Percentiles rank a stretch among this genome's conserved stretches.
Evolutionary conservation across 176 grass and related monocot genomes (phyloP).

Genomic region (Pontederia crassipes): DNA sequence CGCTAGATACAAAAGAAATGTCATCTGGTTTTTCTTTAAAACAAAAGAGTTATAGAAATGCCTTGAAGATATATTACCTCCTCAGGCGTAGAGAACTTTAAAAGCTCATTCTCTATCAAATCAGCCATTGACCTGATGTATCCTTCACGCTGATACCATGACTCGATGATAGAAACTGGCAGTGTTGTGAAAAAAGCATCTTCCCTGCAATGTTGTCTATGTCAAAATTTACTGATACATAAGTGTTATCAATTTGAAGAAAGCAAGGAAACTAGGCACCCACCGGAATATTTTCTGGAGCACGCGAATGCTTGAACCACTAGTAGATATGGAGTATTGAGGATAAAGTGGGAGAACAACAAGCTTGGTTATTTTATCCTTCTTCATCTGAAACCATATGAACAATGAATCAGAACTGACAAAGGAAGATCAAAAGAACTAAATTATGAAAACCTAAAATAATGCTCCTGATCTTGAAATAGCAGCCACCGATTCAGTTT

Average conservation of each 20-base stretch:
- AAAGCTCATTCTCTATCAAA: conserved; percentile 66
- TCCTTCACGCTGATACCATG: conserved; percentile 89
- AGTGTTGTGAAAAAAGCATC: conserved; percentile 73
- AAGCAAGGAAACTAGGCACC: conserved; percentile 7
- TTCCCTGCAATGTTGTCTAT: conserved; percentile 42
- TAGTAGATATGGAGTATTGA: conserved; percentile 98
- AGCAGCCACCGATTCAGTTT: too few species aligned
- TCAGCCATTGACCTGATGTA: conserved; percentile 95
- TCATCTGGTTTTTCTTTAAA: too few species aligned
- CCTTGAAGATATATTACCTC: conserved; percentile 37
- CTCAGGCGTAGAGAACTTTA: conserved; percentile 49
- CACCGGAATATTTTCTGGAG: conserved; percentile 71
- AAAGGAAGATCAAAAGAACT: not conserved
- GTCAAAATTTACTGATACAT: not conserved
- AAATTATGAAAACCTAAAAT: not conserved
- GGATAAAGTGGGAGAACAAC: conserved; percentile 94
- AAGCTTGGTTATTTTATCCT: conserved; percentile 84
- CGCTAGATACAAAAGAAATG: too few species aligned
- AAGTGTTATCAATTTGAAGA: not conserved
- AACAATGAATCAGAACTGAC: not conserved
- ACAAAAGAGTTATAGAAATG: too few species aligned
- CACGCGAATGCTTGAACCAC: conserved; percentile 84
- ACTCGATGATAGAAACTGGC: conserved; percentile 85
- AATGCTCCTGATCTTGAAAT: too few species aligned
- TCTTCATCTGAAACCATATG: conserved; percentile 58